Evolutionary conservation across 176 grass and related monocot genomes (phyloP).

Genomic region (Dendrocalamus sinicus): DNA sequence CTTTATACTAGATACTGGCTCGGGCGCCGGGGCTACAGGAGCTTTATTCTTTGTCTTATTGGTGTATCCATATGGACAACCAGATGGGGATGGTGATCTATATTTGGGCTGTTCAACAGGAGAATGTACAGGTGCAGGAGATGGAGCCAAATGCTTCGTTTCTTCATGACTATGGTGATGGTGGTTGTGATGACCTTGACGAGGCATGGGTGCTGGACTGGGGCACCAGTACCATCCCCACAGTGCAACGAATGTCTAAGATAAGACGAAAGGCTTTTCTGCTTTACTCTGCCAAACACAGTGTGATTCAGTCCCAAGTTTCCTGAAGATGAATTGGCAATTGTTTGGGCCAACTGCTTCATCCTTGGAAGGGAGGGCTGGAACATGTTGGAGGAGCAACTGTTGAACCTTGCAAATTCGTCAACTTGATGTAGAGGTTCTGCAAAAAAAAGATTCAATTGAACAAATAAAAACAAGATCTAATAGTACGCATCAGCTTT

Average conservation of each 20-base stretch:
- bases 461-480: slow-evolving; percentile 31
- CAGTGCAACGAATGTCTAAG: slow-evolving; percentile 72
- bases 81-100: slow-evolving; percentile 49
- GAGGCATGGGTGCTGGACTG: slow-evolving; percentile 61
- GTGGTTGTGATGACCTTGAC: slow-evolving; percentile 33
- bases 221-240: slow-evolving; percentile 48
- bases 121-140: slow-evolving; percentile 51
- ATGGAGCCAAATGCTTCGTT: slow-evolving; percentile 49
- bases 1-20: slow-evolving; percentile 8
- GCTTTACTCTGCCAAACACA: slow-evolving; percentile 89
- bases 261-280: slow-evolving; percentile 79
- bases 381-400: slow-evolving; percentile 68
- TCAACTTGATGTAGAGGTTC: slow-evolving; percentile 81
- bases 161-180: slow-evolving; percentile 31
- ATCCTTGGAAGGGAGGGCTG: slow-evolving; percentile 77
- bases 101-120: slow-evolving; percentile 45
- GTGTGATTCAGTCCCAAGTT: slow-evolving; percentile 86
- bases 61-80: slow-evolving; percentile 44
- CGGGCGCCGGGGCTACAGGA: slow-evolving; percentile 36
- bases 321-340: slow-evolving; percentile 78
- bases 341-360: slow-evolving; percentile 82
- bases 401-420: slow-evolving; percentile 79
- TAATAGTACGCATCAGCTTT: not conserved
- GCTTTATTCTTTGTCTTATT: slow-evolving; percentile 51
- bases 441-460: slow-evolving; percentile 45